Base-by-base conservation (phyloP, 2,329 filamentous ascomycete species). In the Fragosphaeria purpurea region DNA sequence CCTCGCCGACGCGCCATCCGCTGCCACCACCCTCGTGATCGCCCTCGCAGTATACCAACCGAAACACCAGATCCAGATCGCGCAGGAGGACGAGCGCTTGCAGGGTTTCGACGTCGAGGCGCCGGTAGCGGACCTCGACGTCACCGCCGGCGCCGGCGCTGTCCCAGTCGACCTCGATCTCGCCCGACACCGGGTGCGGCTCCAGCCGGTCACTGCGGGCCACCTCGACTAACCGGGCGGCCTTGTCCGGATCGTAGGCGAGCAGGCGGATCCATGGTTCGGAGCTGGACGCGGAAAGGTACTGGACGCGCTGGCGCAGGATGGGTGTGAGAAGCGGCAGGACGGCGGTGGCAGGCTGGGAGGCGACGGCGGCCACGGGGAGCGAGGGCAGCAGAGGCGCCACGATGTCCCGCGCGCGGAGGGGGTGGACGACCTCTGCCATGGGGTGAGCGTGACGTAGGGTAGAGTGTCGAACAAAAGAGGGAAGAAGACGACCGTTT, bases 151-250 rank as follows among this genome's bases (percentile, higher is more conserved):
- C 37, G 39, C 13, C 34, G 12, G 32, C 12, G 42, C 41, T 74
- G 59, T 80, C 76, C 73, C 77, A 80, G 63, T 86, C 82, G 22
- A 90, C 67, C 67, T 91, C 86, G 49, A 91, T 78, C 64, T 90
- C 86, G 49, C 86, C 86, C 3, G 85, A 88, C 5, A 85, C 80
- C 4, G 87, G 87, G 60, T 93, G 87, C n/a, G 85, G 85, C 63
- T 90, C 85, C 35, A 91, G 70, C 44, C 75, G 69, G 48, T 85
- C 78, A 50, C 76, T 74, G 57, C 76, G 74, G 35, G 81, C 80
- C 11, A 84, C 69, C 52, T 78, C 70, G n/a, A 75, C 71, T 13
- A 91, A 72, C 56, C 72, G 76, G 42, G 77, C 69, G 4, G 73
- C 70, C 55, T 75, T 74, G 55, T 74, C 65, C 7, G 72, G 60